These are phyloP conservation scores for Beauveria sp. DNA, from an alignment of 2,329 filamentous ascomycete genomes.

Conservation along the genomic window DNA sequence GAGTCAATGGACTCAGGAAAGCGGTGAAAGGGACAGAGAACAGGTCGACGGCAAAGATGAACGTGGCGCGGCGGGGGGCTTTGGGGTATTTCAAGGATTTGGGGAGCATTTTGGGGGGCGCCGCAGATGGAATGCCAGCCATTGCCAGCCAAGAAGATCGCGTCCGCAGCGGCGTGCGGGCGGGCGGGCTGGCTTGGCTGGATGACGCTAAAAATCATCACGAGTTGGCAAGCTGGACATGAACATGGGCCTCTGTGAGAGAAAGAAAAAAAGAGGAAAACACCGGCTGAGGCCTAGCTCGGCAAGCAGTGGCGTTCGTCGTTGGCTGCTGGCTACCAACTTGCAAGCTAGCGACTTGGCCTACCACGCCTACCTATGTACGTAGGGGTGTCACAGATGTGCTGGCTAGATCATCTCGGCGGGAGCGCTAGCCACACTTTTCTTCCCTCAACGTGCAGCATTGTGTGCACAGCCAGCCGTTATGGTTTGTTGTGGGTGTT, in stretches of 20 bases:
- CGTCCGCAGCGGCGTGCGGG: background rate
- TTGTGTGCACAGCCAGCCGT: too few species aligned
- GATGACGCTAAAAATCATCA: background rate
- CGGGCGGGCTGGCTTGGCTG: background rate
- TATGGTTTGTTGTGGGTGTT: too few species aligned
- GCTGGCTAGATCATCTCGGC: background rate
- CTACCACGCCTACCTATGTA: background rate
- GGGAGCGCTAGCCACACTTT: background rate
- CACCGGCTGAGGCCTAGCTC: background rate
- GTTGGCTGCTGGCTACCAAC: background rate
- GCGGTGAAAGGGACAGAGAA: background rate
- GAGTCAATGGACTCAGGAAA: background rate
- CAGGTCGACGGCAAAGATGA: background rate
- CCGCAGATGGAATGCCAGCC: background rate
- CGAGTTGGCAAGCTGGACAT: background rate
- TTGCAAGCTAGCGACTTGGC: background rate
- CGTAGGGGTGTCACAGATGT: background rate
- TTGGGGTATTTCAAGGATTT: constrained; percentile 6
- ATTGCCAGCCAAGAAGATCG: background rate
- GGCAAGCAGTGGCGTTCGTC: background rate
- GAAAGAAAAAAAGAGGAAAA: background rate
- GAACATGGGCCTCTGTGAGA: background rate
- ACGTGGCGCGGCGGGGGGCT: background rate
- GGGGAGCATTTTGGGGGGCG: background rate
- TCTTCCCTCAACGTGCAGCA: too few species aligned